These are phyloP conservation scores for Sarocladium oryzae DNA, from an alignment of 2,329 filamentous ascomycete genomes.

Conservation along the genomic window DNA sequence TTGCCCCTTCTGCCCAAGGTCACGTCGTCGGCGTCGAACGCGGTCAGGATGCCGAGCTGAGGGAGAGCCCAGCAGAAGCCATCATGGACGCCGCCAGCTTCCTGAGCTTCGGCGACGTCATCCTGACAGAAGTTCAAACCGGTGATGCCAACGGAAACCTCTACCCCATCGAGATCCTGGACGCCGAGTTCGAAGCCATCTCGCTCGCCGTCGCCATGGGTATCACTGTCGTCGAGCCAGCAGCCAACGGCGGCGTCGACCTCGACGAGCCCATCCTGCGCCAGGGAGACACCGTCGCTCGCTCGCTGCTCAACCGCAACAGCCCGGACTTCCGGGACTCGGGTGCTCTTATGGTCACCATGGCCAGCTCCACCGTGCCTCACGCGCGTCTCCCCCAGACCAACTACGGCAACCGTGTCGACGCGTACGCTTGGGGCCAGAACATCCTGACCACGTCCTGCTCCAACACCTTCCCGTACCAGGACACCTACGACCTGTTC, in stretches of 20 bases:
- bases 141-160: background rate
- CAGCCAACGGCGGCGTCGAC: constrained; percentile 7
- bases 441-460: constrained; percentile 7
- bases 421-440: constrained; percentile 9
- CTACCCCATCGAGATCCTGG: constrained; percentile 6
- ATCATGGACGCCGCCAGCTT: constrained; percentile 9
- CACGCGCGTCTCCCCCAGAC: background rate
- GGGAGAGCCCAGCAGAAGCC: constrained; percentile 8
- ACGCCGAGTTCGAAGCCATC: constrained; percentile 10
- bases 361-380: constrained; percentile 4
- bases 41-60: background rate
- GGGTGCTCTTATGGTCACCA: constrained; percentile 8
- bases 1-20: constrained; percentile 6
- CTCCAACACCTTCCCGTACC: background rate
- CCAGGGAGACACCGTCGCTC: constrained; percentile 1
- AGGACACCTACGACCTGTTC: constrained; percentile 4
- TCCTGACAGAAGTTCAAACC: constrained; percentile 7
- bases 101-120: constrained; percentile 7
- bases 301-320: constrained; percentile 2
- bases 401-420: constrained; percentile 7
- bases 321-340: constrained; percentile 10
- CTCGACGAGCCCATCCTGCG: constrained; percentile 7
- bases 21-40: constrained; percentile 6
- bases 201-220: background rate
- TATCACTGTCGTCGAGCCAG: constrained; percentile 9